Evolutionary conservation across 2,329 filamentous ascomycete genomes (phyloP), one percentile per base, ranked within the genome.

Genomic region (Torrubiella hemipterigena): DNA sequence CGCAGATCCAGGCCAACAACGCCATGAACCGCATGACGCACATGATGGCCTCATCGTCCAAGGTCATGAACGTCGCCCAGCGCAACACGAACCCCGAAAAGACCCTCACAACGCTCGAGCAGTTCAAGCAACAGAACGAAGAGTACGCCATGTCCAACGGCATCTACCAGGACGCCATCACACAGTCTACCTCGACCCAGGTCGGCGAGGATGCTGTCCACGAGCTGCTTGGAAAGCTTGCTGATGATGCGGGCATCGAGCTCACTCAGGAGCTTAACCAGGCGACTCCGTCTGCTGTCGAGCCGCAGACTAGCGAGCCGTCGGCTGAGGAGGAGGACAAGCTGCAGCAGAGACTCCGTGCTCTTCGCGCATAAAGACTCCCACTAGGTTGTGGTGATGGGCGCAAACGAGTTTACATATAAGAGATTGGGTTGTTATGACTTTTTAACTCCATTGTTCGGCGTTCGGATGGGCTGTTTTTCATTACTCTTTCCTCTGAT

Each of bases 131-230:
- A 39, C 71, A 75, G 47, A 75, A 73, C 55, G 71, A 76, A 50
- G 71, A 75, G 45, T 74, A 74, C 53, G 67, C 69, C 52, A 70
- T 76, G 59, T 67, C 62, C 50, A 74, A 73, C 53, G 69, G 77
- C 43, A 85, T 87, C 57, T 91, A 91, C 57, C 83, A 89, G 55
- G 85, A 87, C 49, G 82, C 84, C 37, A 89, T 87, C 39, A 76
- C 73, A 15, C 78, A 81, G 38, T 81, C 80, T 22, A 93, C 85
- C 2, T 53, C 82, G 56, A 47, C 79, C 62, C 51, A 82, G 65
- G 54, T 87, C 61, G 59, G 82, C 62, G 57, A 93, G 51, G 85
- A 93, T 44, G 84, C 87, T 43, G 84, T 93, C 3, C 85, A 93
- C 54, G 77, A 84, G 42, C 60, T 93, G 39, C 80, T 93, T 58